A percentile compares a stretch with the other conserved stretches of the same genome.
Conservation (phyloP, 139 green algal genomes). For the Edaphochlamys debaryana region DNA sequence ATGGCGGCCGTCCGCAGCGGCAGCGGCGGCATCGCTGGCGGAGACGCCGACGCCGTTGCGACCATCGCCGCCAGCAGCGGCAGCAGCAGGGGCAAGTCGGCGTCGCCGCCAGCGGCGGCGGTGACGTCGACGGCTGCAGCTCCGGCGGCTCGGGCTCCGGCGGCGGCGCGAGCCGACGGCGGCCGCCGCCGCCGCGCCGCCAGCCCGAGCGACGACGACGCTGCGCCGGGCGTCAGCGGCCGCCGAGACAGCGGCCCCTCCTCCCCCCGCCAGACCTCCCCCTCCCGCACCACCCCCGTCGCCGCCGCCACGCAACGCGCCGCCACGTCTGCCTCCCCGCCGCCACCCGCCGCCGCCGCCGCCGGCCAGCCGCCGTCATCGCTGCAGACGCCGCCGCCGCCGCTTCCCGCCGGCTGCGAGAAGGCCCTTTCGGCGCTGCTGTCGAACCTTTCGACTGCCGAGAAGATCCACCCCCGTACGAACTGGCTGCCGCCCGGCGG, state of each 20-base stretch:
- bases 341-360: no score
- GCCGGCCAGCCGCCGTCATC: neutral
- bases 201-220: neutral
- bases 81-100: no score
- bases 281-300: neutral
- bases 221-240: constrained; percentile 4
- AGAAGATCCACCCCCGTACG: neutral
- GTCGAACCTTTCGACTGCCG: neutral
- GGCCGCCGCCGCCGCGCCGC: neutral
- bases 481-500: neutral
- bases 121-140: neutral
- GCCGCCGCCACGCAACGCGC: neutral
- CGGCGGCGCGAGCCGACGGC: neutral
- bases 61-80: neutral
- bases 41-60: neutral
- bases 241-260: neutral
- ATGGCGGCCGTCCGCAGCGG: neutral
- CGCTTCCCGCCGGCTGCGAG: neutral
- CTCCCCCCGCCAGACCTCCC: no score
- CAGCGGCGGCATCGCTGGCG: no score
- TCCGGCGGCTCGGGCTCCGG: neutral
- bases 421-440: constrained; percentile 4
- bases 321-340: neutral
- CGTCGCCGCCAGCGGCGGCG: no score
- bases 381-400: neutral